Base-by-base conservation (phyloP, 371 early-diverging fungal species). In the Apophysomyces ossiformis region DNA sequence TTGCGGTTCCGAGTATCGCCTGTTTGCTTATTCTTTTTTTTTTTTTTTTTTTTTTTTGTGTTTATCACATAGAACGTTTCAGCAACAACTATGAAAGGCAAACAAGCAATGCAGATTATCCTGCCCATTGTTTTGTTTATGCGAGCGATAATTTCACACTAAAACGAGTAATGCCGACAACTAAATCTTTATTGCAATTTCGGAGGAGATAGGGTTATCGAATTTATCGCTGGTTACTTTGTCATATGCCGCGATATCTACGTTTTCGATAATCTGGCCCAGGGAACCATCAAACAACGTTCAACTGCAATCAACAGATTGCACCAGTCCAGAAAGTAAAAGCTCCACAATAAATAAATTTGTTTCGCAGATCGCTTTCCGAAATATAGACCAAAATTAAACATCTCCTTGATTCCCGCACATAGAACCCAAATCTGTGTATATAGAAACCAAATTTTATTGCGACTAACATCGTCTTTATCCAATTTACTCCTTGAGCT, bases 401-500 rank as follows among this genome's bases (percentile, higher is more conserved):
- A 26, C 32, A 26, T 26, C 32, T 26, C 32, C 32, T 26, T 26
- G 3, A 26, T 26, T 26, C 32, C 0, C 32, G 32, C 32, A 26
- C 32, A 26, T 26, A 26, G 32, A 2, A 26, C 1, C 32, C 32
- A 26, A 26, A 26, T 26, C 3, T 26, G 32, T 26, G 32, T 26
- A 26, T 3, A 26, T 26, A 26, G 32, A 26, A 26, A 26, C 32
- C 32, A 26, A 26, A 26, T 3, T 26, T 26, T 26, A 26, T 26
- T 26, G 32, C 32, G 3, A 26, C 21, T 1, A 9, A 16, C 3
- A 47, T 9, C 47, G 7, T n/a, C 47, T 46, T 63, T 63, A 63
- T 63, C 50, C 37, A 2, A 65, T 65, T 65, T 65, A 70, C 59
- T 86, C 86, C 83, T 87, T 90, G 87, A 90, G 72, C 87, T 92